A percentile compares a stretch with the other conserved stretches of the same genome.
Evolutionary conservation across 495 filamentous ascomycete genomes (phyloP).

Genomic region (Penicillium dipodomyicola): DNA sequence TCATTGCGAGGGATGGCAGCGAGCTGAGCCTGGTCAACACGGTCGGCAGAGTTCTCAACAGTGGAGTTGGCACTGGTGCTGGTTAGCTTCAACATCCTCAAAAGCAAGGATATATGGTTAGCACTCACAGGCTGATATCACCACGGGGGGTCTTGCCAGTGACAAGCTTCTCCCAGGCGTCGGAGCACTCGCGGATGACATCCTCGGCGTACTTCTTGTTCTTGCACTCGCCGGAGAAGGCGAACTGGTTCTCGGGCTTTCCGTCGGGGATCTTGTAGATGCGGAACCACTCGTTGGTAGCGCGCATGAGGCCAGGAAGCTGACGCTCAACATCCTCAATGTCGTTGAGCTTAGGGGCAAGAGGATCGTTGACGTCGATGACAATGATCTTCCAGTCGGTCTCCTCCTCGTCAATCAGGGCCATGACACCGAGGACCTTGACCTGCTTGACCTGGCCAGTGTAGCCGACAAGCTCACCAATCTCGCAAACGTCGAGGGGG

Average conservation of each 20-base stretch:
- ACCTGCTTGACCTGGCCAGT: constrained; percentile 97
- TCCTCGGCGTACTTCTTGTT: constrained; percentile 99
- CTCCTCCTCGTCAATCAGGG: constrained; percentile 97
- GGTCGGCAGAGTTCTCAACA: constrained; percentile 65
- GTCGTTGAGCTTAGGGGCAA: constrained; percentile 95
- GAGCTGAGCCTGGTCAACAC: constrained; percentile 61
- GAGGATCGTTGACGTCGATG: constrained; percentile 96
- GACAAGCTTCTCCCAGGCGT: constrained; percentile 96
- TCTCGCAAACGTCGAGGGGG: constrained; percentile 98
- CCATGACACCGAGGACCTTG: constrained; percentile 99
- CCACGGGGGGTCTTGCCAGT: constrained; percentile 77
- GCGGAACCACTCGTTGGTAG: constrained; percentile 99
- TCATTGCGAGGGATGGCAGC: constrained; percentile 68
- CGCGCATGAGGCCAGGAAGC: constrained; percentile 91
- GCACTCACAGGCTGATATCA: constrained; percentile 77
- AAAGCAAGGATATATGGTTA: background rate
- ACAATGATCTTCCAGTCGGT: constrained; percentile 99
- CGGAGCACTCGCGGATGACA: constrained; percentile 89
- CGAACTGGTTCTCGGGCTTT: constrained; percentile 99
- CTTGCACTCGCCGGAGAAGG: constrained; percentile 99
- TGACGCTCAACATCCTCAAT: constrained; percentile 99
- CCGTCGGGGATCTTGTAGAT: constrained; percentile 99
- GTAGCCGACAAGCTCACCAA: constrained; percentile 95
- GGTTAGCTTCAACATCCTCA: constrained; percentile 29
- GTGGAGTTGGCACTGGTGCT: constrained; percentile 69